Percentiles rank a stretch among this genome's conserved stretches.
phyloP scores from a whole-genome alignment of 176 grass and related monocot genomes.

The Ensete ventricosum region DNA sequence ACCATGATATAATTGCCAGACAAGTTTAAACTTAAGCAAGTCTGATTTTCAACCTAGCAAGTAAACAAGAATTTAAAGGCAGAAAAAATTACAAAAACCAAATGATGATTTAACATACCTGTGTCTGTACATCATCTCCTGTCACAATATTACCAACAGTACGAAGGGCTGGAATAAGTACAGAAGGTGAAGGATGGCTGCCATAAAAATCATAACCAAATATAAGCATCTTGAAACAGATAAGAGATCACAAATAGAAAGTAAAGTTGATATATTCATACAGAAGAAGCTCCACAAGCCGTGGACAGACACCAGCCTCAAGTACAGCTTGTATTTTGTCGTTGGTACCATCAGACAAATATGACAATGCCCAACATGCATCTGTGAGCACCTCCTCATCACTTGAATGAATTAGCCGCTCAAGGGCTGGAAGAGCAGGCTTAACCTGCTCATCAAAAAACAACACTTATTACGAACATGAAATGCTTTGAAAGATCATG shows the following conservation, averaged over 20 bases:
- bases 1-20: no score
- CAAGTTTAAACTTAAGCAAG: no score
- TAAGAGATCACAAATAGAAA: not conserved
- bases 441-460: constrained; percentile 44
- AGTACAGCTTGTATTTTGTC: constrained; percentile 96
- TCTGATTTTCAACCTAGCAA: no score
- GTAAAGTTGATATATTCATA: constrained; percentile 24
- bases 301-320: constrained; percentile 72
- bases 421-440: constrained; percentile 67
- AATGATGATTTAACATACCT: constrained; percentile 33
- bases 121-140: constrained; percentile 94
- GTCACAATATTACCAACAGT: constrained; percentile 91
- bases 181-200: constrained; percentile 82
- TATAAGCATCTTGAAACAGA: constrained; percentile 1
- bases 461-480: not conserved
- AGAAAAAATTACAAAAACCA: not conserved
- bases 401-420: constrained; percentile 73
- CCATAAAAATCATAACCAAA: constrained; percentile 5
- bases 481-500: no score
- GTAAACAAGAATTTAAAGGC: not conserved
- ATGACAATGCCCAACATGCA: constrained; percentile 91
- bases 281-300: constrained; percentile 88
- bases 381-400: constrained; percentile 96
- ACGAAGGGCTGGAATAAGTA: constrained; percentile 93
- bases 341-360: constrained; percentile 88